These are phyloP conservation scores for Termitomyces sp. DNA, from an alignment of 768 basidiomycete genomes.

Conservation along the genomic window DNA sequence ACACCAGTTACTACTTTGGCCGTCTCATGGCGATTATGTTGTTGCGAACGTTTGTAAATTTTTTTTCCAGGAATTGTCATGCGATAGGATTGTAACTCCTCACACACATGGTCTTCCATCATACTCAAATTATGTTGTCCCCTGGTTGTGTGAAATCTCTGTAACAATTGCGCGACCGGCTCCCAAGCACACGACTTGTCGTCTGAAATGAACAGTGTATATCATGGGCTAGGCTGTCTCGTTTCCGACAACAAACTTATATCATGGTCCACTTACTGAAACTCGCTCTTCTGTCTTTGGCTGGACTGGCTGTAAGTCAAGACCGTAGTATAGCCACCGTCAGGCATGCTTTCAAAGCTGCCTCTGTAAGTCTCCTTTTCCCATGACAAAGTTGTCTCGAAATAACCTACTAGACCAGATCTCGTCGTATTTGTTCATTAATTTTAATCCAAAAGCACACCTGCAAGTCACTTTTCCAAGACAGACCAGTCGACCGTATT, in stretches of 20 bases:
- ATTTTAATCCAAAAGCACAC: slow-evolving; percentile 29
- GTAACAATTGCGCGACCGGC: not conserved
- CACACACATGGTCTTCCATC: not conserved
- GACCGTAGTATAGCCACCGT: slow-evolving; percentile 20
- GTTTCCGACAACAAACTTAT: not conserved
- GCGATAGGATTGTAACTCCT: not conserved
- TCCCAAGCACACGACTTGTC: not conserved
- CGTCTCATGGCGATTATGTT: not conserved
- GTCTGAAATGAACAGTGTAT: not conserved
- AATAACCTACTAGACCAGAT: slow-evolving; percentile 20
- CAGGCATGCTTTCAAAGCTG: slow-evolving; percentile 21
- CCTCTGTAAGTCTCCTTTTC: slow-evolving; percentile 14
- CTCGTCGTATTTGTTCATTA: slow-evolving; percentile 24
- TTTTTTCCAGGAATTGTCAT: not conserved
- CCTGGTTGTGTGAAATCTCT: not conserved
- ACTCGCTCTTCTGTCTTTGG: slow-evolving; percentile 10
- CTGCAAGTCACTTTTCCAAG: slow-evolving; percentile 25
- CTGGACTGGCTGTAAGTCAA: slow-evolving; percentile 17
- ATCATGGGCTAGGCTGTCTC: not conserved
- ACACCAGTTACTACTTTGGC: not conserved
- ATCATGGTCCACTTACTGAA: slow-evolving; percentile 7
- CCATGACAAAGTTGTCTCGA: not conserved
- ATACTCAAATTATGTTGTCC: too few species aligned
- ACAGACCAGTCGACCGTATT: not conserved
- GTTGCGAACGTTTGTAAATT: too few species aligned